These are phyloP conservation scores for Diddensiella caesifluorescens DNA, from an alignment of 805 yeast species.

Conservation along the genomic window DNA sequence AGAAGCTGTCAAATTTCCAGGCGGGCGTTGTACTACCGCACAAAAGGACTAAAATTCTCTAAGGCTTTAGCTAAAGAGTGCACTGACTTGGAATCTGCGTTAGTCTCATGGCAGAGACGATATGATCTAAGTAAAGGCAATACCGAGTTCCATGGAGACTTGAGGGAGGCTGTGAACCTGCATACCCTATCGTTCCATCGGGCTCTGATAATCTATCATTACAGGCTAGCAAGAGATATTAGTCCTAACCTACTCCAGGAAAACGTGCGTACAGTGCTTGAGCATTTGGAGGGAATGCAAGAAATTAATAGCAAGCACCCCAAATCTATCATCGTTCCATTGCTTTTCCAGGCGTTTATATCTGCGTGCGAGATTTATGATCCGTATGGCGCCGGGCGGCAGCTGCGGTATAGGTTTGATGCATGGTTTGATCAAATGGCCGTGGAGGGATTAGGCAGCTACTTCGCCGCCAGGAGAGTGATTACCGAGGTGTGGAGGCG, in stretches of 20 bases:
- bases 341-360: slow-evolving; percentile 85
- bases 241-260: slow-evolving; percentile 55
- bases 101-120: slow-evolving; percentile 66
- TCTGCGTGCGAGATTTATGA: slow-evolving; percentile 75
- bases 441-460: slow-evolving; percentile 62
- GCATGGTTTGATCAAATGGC: slow-evolving; percentile 52
- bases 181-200: slow-evolving; percentile 77
- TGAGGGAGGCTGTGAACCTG: slow-evolving; percentile 67
- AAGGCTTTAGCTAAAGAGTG: slow-evolving; percentile 18
- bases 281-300: slow-evolving; percentile 60
- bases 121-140: slow-evolving; percentile 37
- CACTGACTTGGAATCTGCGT: slow-evolving; percentile 42
- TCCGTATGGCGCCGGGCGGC: slow-evolving; percentile 27
- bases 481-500: slow-evolving; percentile 84
- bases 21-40: slow-evolving; percentile 48
- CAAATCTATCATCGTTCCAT: slow-evolving; percentile 62
- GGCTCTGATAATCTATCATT: slow-evolving; percentile 65
- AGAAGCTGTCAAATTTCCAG: slow-evolving; percentile 66
- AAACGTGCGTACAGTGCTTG: slow-evolving; percentile 54
- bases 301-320: slow-evolving; percentile 43
- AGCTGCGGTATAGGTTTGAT: slow-evolving; percentile 60
- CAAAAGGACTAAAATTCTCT: slow-evolving; percentile 20
- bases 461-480: slow-evolving; percentile 81
- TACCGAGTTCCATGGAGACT: slow-evolving; percentile 21
- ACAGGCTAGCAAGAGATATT: slow-evolving; percentile 53